Evolutionary conservation across 805 yeast genomes (phyloP), one percentile per base, ranked within the genome.

Genomic region (Zygosaccharomyces pseudorouxii): DNA sequence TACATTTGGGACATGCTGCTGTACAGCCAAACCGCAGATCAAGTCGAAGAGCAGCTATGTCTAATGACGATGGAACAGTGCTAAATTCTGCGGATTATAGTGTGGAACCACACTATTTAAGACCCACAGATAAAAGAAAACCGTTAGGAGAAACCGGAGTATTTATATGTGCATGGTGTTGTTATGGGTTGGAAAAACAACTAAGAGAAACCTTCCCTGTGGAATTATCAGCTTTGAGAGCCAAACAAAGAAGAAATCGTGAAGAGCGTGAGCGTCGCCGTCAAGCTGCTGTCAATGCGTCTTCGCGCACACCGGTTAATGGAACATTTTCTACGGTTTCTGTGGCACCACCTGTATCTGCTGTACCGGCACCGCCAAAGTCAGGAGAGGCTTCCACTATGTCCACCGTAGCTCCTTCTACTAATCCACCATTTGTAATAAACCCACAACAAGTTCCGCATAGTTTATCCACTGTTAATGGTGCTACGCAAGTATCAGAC

Each of bases 201-300:
- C 46, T 63, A 38, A 52, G 68, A 3, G 40, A 23, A 6, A 50
- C 41, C 9, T 64, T 64, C 50, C 47, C 50, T 4, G 57, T 58
- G 30, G 68, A 64, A 43, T 48, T 65, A 27, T 53, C 43, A 16
- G 39, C 54, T 3, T 35, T 58, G 3, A 55, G 67, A 35, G 47
- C 46, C 7, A 59, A 57, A 30, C 60, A 61, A 46, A 56, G 53
- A 37, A 60, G 56, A 33, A 55, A 52, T 29, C 59, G 54, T 23
- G 61, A 62, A 38, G 67, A 64, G 27, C 58, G 62, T 19, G 67
- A 63, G 43, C 57, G 51, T 39, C 56, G 66, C 41, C 60, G 60
- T 36, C 51, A 46, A 42, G 47, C 52, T 20, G 62, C 62, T 38
- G 58, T 41, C 7, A 41, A 19, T 28, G 28, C 44, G 12, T 5